These are phyloP conservation scores for Ophiostoma sp. DNA, from an alignment of 2,329 filamentous ascomycete genomes.

Conservation along the genomic window DNA sequence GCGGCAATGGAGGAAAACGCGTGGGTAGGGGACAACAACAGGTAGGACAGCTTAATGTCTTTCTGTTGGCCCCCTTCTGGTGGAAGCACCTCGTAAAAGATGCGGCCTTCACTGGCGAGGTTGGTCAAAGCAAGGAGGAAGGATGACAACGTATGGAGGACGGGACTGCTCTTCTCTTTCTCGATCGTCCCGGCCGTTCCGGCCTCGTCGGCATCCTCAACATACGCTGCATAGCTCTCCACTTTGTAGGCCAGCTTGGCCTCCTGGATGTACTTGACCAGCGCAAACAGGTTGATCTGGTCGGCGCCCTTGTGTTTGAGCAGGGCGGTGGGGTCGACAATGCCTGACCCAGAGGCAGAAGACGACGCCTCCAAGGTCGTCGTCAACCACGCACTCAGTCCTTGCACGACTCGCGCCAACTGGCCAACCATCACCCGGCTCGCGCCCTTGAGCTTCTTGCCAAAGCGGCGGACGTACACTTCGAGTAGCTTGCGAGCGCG, in stretches of 20 bases:
- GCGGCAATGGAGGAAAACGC: slow-evolving; percentile 88
- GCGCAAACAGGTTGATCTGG: slow-evolving; percentile 90
- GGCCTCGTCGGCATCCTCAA: slow-evolving; percentile 47
- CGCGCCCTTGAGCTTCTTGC: slow-evolving; percentile 82
- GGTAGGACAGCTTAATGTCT: slow-evolving; percentile 71
- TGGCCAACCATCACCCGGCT: slow-evolving; percentile 92
- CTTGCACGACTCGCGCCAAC: slow-evolving; percentile 78
- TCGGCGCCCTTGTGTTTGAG: slow-evolving; percentile 85
- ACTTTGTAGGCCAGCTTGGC: slow-evolving; percentile 94
- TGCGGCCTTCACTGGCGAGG: slow-evolving; percentile 68
- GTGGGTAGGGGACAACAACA: slow-evolving; percentile 86
- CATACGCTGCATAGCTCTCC: slow-evolving; percentile 75
- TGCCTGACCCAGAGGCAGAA: slow-evolving; percentile 43
- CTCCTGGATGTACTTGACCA: slow-evolving; percentile 83
- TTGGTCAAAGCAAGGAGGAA: slow-evolving; percentile 85
- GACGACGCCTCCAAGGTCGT: slow-evolving; percentile 42
- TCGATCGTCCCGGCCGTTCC: slow-evolving; percentile 31
- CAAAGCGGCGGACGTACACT: slow-evolving; percentile 82
- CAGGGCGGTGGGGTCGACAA: slow-evolving; percentile 69
- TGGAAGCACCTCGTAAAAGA: slow-evolving; percentile 59
- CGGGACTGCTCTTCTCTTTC: slow-evolving; percentile 41
- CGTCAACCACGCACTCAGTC: slow-evolving; percentile 69
- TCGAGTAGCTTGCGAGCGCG: slow-evolving; percentile 73
- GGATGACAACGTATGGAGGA: slow-evolving; percentile 56
- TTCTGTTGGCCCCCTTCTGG: slow-evolving; percentile 17